These are phyloP conservation scores for Phylloporus rhodoxanthus DNA, from an alignment of 768 basidiomycete genomes.

Conservation along the genomic window DNA sequence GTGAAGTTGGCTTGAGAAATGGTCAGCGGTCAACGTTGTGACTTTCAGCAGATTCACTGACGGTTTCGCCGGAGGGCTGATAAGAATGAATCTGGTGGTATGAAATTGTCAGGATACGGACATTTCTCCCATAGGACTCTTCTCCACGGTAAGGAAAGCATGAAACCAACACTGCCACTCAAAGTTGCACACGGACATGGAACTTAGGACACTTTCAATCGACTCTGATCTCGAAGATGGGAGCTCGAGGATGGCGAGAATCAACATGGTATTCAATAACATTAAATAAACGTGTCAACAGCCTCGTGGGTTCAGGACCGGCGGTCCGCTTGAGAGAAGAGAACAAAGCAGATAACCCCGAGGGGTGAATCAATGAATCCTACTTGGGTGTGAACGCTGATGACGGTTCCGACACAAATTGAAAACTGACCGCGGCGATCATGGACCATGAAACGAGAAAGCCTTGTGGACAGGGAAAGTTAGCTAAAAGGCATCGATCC, in stretches of 20 bases:
- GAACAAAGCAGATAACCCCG: constrained; percentile 26
- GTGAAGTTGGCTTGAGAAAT: constrained; percentile 62
- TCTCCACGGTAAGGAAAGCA: constrained; percentile 42
- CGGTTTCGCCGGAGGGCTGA: constrained; percentile 74
- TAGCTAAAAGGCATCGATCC: constrained; percentile 15
- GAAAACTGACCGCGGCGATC: constrained; percentile 28
- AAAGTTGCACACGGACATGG: neutral
- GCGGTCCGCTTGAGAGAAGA: constrained; percentile 15
- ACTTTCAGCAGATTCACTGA: constrained; percentile 34
- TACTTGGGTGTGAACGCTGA: constrained; percentile 19
- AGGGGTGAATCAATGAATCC: constrained; percentile 28
- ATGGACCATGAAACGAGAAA: constrained; percentile 30
- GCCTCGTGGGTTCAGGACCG: constrained; percentile 26
- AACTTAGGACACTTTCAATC: neutral
- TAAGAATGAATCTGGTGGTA: constrained; percentile 68
- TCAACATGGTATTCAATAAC: constrained; percentile 16
- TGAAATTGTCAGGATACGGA: constrained; percentile 78
- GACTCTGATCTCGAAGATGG: neutral
- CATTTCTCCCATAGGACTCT: constrained; percentile 76
- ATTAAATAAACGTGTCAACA: constrained; percentile 31
- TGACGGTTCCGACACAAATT: constrained; percentile 31
- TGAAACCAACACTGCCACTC: neutral
- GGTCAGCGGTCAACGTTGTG: constrained; percentile 10
- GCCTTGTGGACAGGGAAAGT: constrained; percentile 26
- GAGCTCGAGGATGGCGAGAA: constrained; percentile 8